Conservation (phyloP, 805 yeast species). For the Teunomyces atbi region DNA sequence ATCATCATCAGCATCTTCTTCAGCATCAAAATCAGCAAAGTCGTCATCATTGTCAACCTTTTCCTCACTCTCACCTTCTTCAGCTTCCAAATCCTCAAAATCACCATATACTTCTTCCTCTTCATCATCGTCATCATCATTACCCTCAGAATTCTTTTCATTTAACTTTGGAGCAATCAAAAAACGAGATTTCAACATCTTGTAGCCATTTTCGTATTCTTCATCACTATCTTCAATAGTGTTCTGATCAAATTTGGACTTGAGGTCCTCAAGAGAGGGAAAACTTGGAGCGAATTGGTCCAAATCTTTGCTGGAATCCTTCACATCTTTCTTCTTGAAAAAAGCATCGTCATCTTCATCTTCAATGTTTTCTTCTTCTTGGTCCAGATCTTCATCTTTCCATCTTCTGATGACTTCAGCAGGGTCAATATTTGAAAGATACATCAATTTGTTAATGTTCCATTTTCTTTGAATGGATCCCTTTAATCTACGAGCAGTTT, state of each 20-base stretch:
- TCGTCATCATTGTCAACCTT: constrained; percentile 34
- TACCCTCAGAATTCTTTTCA: constrained; percentile 22
- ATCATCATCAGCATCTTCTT: constrained; percentile 38
- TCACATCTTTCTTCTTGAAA: constrained; percentile 47
- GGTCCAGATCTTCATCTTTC: constrained; percentile 52
- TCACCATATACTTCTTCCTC: constrained; percentile 34
- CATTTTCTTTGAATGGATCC: constrained; percentile 56
- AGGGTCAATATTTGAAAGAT: constrained; percentile 75
- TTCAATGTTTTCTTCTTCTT: constrained; percentile 36
- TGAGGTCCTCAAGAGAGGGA: constrained; percentile 43
- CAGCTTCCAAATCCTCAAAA: constrained; percentile 39
- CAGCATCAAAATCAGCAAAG: constrained; percentile 55
- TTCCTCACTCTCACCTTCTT: constrained; percentile 28
- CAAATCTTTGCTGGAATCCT: constrained; percentile 26
- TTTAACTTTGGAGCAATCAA: constrained; percentile 51
- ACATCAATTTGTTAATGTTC: constrained; percentile 80
- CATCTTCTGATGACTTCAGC: constrained; percentile 70
- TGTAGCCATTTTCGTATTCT: constrained; percentile 43
- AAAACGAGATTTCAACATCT: constrained; percentile 45
- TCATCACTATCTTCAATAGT: constrained; percentile 27
- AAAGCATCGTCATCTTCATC: constrained; percentile 48
- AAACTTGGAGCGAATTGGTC: constrained; percentile 38
- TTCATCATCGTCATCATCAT: constrained; percentile 29
- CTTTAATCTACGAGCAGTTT: constrained; percentile 60
- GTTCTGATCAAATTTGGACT: constrained; percentile 44